Conservation (phyloP, 208 protist genomes). For the Trichomonas gallinae region DNA sequence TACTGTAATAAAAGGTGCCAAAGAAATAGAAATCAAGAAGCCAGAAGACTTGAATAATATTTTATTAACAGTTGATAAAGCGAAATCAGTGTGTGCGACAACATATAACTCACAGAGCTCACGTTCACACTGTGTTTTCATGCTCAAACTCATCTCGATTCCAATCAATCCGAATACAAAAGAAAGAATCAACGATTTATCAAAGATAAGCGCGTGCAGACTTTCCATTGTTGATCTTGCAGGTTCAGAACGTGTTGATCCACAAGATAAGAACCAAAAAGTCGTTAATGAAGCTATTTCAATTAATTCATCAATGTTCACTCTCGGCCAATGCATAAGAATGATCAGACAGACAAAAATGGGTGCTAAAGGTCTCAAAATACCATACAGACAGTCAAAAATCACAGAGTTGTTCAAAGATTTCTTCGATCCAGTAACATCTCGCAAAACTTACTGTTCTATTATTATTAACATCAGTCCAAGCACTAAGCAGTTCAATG, state of each 20-base stretch:
- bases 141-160: neutral
- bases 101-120: neutral
- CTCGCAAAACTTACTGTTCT: neutral
- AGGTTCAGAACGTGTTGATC: constrained; percentile 30
- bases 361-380: neutral
- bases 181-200: neutral
- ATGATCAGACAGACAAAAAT: neutral
- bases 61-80: neutral
- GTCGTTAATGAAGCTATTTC: neutral
- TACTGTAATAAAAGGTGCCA: neutral
- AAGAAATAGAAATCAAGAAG: neutral
- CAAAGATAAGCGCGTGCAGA: neutral
- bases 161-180: neutral
- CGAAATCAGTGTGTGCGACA: neutral
- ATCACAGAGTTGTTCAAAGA: neutral
- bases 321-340: neutral
- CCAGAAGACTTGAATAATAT: neutral
- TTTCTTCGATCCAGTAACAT: neutral
- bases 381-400: neutral
- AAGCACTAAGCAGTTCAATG: neutral
- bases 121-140: neutral
- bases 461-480: neutral
- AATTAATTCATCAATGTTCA: neutral
- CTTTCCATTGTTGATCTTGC: constrained; percentile 35
- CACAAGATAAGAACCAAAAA: neutral